These are phyloP conservation scores for Rhodotorula sp. DNA, from an alignment of 1,284 basidiomycete genomes.

Conservation along the genomic window DNA sequence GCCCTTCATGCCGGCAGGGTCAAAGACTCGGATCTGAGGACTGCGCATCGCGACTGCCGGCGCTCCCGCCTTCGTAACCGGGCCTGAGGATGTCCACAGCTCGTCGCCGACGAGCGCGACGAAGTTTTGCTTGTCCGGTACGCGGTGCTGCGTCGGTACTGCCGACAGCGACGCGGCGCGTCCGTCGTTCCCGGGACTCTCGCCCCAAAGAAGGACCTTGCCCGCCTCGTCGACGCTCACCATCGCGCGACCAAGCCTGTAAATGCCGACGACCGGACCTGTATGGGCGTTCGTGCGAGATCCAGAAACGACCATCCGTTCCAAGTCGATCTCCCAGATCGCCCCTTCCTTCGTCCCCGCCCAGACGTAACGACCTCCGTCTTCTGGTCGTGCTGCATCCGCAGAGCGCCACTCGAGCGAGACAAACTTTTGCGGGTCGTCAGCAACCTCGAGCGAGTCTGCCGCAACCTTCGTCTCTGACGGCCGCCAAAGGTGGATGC, in stretches of 20 bases:
- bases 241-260: constrained; percentile 67
- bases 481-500: constrained; percentile 40
- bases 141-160: constrained; percentile 63
- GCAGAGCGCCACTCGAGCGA: constrained; percentile 71
- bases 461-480: constrained; percentile 51
- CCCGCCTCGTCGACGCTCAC: constrained; percentile 77
- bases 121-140: constrained; percentile 78
- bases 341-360: constrained; percentile 84
- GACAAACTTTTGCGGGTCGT: constrained; percentile 59
- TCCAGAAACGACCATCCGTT: constrained; percentile 59
- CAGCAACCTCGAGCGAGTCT: constrained; percentile 43
- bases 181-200: neutral
- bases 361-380: constrained; percentile 64
- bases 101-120: constrained; percentile 67
- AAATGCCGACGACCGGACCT: constrained; percentile 67
- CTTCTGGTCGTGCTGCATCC: constrained; percentile 52
- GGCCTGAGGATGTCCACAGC: constrained; percentile 68
- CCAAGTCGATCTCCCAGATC: constrained; percentile 73
- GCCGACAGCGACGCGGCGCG: neutral
- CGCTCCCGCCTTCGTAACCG: constrained; percentile 49
- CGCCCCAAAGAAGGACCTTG: constrained; percentile 67
- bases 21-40: constrained; percentile 75
- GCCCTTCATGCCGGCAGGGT: constrained; percentile 57
- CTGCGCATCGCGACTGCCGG: constrained; percentile 55
- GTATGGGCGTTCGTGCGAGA: constrained; percentile 64